Evolutionary conservation across 306 rosid genomes (phyloP).

Genomic region (Quercus engelmannii): DNA sequence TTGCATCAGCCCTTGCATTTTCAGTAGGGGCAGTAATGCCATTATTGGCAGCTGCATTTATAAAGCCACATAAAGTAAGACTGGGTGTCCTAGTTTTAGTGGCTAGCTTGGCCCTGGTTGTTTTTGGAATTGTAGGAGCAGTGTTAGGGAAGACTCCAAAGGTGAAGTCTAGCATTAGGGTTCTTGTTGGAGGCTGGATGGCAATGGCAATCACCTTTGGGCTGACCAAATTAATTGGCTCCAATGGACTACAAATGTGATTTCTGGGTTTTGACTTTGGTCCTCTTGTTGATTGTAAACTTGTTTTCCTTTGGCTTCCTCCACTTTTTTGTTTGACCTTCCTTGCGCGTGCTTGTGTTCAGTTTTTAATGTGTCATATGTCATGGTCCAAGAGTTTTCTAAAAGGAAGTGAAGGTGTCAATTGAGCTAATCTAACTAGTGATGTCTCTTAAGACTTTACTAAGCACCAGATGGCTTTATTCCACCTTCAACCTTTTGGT

Average conservation of each 20-base stretch:
- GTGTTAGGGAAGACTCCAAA: conserved; percentile 26
- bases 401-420: neutral
- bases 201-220: conserved; percentile 53
- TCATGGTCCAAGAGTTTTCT: too few relatives aligned
- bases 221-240: conserved; percentile 13
- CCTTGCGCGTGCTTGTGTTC: neutral
- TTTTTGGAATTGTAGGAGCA: conserved; percentile 45
- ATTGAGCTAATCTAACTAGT: neutral
- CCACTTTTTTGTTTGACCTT: neutral
- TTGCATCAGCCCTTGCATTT: conserved; percentile 44
- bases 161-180: conserved; percentile 28
- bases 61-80: conserved; percentile 22
- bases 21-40: conserved; percentile 39
- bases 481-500: neutral
- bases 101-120: conserved; percentile 38
- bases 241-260: neutral
- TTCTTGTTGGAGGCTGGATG: conserved; percentile 52
- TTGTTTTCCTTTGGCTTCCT: neutral
- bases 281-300: neutral
- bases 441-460: neutral
- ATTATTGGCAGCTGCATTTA: conserved; percentile 32
- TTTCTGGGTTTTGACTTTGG: neutral
- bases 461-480: neutral
- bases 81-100: conserved; percentile 19
- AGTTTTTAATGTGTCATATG: neutral